These are phyloP conservation scores for Annulohypoxylon truncatum DNA, from an alignment of 2,329 filamentous ascomycete genomes.

Conservation along the genomic window DNA sequence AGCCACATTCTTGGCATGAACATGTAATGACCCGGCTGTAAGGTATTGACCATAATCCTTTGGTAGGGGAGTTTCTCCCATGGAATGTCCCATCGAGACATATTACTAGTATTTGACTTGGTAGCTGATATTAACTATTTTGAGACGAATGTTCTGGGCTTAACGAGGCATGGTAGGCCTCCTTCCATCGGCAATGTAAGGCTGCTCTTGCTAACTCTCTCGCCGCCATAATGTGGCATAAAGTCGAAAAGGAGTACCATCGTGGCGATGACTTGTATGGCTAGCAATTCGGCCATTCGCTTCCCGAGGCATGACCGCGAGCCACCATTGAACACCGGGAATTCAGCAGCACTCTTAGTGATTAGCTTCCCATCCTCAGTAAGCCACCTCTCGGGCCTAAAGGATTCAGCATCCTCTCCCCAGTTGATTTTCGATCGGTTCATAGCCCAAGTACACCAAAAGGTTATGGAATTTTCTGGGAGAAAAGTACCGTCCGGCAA, in stretches of 20 bases:
- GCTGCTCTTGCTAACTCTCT: conserved; percentile 69
- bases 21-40: not conserved
- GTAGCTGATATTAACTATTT: not conserved
- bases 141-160: conserved; percentile 4
- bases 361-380: conserved; percentile 55
- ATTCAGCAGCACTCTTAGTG: conserved; percentile 64
- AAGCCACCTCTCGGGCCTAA: conserved; percentile 69
- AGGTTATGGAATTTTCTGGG: conserved; percentile 63
- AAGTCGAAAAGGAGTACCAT: conserved; percentile 65
- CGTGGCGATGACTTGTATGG: conserved; percentile 65
- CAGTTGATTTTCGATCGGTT: conserved; percentile 67
- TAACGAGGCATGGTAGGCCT: conserved; percentile 63
- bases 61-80: not conserved
- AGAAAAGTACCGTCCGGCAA: conserved; percentile 72
- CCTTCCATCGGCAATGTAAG: conserved; percentile 73
- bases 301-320: conserved; percentile 70
- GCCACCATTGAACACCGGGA: conserved; percentile 74
- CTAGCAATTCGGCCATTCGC: conserved; percentile 72
- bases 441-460: conserved; percentile 75
- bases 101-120: not conserved
- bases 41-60: not conserved
- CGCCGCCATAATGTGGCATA: conserved; percentile 54
- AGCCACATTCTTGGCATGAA: not conserved
- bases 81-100: not conserved
- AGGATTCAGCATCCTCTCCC: conserved; percentile 66